phyloP scores from a whole-genome alignment of 2,329 filamentous ascomycete species.

The Achaetomium macrosporum region DNA sequence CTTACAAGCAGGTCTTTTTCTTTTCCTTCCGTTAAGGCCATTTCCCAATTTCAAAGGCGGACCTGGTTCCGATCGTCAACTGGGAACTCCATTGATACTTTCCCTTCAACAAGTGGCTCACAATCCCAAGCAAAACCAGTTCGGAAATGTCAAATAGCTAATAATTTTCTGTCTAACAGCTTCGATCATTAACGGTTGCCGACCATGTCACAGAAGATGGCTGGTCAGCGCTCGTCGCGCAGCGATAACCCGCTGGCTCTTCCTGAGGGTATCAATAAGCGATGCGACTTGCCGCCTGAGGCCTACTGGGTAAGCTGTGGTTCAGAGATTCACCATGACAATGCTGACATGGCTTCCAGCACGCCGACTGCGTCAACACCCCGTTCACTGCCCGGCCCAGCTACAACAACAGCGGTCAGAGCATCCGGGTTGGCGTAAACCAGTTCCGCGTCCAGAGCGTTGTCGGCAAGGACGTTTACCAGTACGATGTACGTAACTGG shows the following conservation, averaged over 20 bases:
- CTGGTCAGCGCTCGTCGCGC: conserved; percentile 32
- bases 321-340: not conserved
- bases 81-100: too few species aligned
- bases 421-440: conserved; percentile 59
- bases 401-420: conserved; percentile 53
- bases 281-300: conserved; percentile 54
- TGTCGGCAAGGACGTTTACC: conserved; percentile 59
- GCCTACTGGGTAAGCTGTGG: conserved; percentile 42
- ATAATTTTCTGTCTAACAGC: too few species aligned
- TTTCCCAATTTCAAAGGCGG: too few species aligned
- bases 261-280: conserved; percentile 35
- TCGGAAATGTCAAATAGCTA: too few species aligned
- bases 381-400: conserved; percentile 43
- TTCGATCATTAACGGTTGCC: not conserved
- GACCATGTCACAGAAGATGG: conserved; percentile 1
- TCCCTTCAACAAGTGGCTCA: too few species aligned
- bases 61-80: too few species aligned
- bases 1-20: too few species aligned
- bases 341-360: conserved; percentile 16
- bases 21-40: too few species aligned
- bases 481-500: conserved; percentile 69
- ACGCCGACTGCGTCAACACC: conserved; percentile 25
- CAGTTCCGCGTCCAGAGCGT: conserved; percentile 63
- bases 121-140: too few species aligned
- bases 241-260: conserved; percentile 26